Evolutionary conservation across 208 protist species (phyloP).

Genomic region (Jaenimonas drosophilae): DNA sequence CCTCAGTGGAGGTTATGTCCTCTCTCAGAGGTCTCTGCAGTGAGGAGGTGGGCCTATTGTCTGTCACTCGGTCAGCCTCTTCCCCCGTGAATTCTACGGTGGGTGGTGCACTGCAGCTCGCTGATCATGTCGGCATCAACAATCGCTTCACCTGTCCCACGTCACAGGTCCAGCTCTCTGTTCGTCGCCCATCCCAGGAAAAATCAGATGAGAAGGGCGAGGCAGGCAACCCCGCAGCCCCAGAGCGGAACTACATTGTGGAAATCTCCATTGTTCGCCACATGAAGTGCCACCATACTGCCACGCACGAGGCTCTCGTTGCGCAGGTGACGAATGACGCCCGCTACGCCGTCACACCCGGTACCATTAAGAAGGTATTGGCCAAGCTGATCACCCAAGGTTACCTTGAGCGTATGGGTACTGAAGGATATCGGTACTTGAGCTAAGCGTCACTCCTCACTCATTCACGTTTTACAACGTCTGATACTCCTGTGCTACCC

Average conservation of each 20-base stretch:
- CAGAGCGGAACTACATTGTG: conserved; percentile 78
- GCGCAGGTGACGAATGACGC: conserved; percentile 61
- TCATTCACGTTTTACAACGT: no score
- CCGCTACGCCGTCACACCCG: conserved; percentile 75
- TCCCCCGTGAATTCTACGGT: background rate
- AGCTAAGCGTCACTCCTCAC: no score
- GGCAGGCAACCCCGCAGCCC: conserved; percentile 63
- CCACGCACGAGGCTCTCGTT: conserved; percentile 83
- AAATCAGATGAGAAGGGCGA: conserved; percentile 70
- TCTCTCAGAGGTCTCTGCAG: conserved; percentile 48
- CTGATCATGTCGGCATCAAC: conserved; percentile 31
- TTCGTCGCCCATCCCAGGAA: conserved; percentile 36
- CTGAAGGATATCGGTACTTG: conserved; percentile 84
- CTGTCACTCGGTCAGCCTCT: conserved; percentile 8
- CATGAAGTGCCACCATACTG: conserved; percentile 82
- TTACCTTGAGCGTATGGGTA: conserved; percentile 84
- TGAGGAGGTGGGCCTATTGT: conserved; percentile 24
- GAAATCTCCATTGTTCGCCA: conserved; percentile 91
- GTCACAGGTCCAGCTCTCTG: conserved; percentile 26
- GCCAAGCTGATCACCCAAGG: conserved; percentile 93
- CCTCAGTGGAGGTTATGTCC: conserved; percentile 19
- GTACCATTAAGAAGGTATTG: conserved; percentile 89
- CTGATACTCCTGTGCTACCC: no score
- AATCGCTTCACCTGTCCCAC: conserved; percentile 21
- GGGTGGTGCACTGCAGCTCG: conserved; percentile 4